Base-by-base conservation (phyloP, 805 yeast genomes). In the Spathaspora arborariae region DNA sequence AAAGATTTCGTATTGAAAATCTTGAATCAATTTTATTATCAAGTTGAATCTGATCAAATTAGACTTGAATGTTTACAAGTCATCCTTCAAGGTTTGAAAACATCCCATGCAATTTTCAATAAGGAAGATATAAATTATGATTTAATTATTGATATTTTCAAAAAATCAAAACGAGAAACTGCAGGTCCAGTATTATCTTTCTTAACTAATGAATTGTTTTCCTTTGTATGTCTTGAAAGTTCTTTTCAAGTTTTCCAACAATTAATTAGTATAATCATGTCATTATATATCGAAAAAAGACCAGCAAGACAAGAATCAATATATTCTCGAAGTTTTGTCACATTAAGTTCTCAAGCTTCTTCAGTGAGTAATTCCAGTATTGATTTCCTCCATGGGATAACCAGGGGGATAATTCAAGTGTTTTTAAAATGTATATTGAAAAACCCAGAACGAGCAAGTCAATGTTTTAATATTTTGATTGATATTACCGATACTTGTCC, bases 1-100 rank as follows among this genome's bases (percentile, higher is more conserved):
- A 63, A 64, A 41, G 68, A 62, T 2, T 78, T 79, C 51, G 64
- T 79, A 36, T 58, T 60, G 5, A 59, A 63, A 24, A 53, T 84
- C 2, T 59, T 83, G 30, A 63, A 68, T n/a, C 64, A 68, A 5
- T 81, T 78, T 55, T 75, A 67, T 56, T 57, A 62, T 55, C 22
- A 26, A 16, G 13, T 9, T 30, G 35, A 26, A 3, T 18, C 16
- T 9, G 35, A 40, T 11, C 60, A 56, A 5, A 63, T 65, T 0
- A 62, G 72, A 45, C 49, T 67, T 0, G 63, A 60, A 11, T 51
- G 65, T 22, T 55, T 78, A 11, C 56, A 52, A 36, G 60, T 70
- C 2, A 57, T 78, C 45, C 65, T 64, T 18, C 60, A 68, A 1
- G 65, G 73, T 0, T 71, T 69, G 34, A 64, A 60, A 27, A 50